Base-by-base conservation (phyloP, 805 yeast genomes). In the Danielozyma ontarioensis region DNA sequence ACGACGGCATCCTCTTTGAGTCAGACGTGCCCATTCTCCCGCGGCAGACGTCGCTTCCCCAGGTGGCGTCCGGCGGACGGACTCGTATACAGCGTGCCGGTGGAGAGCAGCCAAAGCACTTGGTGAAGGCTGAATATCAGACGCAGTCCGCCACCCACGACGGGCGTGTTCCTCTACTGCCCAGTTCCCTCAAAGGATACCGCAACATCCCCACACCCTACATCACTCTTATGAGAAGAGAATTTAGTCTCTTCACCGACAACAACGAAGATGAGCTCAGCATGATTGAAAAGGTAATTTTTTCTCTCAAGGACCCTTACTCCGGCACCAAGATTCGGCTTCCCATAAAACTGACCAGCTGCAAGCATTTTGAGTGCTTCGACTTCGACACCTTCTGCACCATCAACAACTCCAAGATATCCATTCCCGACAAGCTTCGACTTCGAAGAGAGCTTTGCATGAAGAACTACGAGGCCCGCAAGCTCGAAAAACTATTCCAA, bases 281-380 rank as follows among this genome's bases (percentile, higher is more conserved):
- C 13, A 53, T 61, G 35, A 51, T 62, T 16, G 63, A 61, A n/a
- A 62, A 57, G 29, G 46, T 64, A 36, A 47, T 58, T 0, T 65
- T 64, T 37, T 50, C 69, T 5, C 41, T 67, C 21, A 46, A 59
- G 28, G 72, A 67, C 37, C 72, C 72, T 3, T 43, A 62, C n/a
- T 50, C 59, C 18, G 63, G 62, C 16, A 54, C 62, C 23, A 62
- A 53, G 34, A 66, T 67, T 25, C 40, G 45, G 26, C 46, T 67
- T 6, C 72, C 72, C 2, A 61, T 67, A 7, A 67, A 64, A 44
- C 55, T 70, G 4, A 39, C 44, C 6, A 35, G 38, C 1, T 67
- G 72, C 40, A 42, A 42, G 19, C 72, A 67, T 40, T 64, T 66
- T 40, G 71, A 64, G 47, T 66, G 72, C 44, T 67, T 67, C 45